Conservation (phyloP, 805 yeast genomes). For the Suhomyces faveliae region DNA sequence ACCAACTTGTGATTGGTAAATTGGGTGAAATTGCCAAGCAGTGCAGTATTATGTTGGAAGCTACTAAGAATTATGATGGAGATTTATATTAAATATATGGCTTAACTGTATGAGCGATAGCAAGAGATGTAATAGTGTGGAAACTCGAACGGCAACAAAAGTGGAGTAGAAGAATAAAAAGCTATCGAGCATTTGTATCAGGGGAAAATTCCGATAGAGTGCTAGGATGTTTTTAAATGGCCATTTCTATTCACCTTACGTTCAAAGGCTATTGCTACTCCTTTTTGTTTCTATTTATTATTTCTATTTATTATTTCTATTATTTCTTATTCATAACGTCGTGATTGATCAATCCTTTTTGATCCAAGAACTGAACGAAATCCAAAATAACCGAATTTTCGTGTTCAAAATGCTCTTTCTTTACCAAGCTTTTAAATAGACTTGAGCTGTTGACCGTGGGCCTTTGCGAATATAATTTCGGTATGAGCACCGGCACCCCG, state of each 20-base stretch:
- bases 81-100: constrained; percentile 35
- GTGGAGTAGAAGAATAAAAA: too few species aligned
- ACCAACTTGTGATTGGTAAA: constrained; percentile 64
- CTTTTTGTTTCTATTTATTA: too few species aligned
- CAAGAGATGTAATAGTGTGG: too few species aligned
- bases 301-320: too few species aligned
- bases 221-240: too few species aligned
- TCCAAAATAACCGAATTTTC: constrained; percentile 42
- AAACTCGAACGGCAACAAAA: too few species aligned
- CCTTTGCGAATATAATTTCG: constrained; percentile 26
- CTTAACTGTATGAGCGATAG: too few species aligned
- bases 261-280: too few species aligned
- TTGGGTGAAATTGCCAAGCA: constrained; percentile 77
- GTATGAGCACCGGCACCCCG: constrained; percentile 30
- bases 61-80: constrained; percentile 60
- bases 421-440: constrained; percentile 37
- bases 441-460: constrained; percentile 14
- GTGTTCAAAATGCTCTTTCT: constrained; percentile 39
- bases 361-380: constrained; percentile 37
- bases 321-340: constrained; percentile 13
- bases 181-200: too few species aligned
- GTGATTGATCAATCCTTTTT: constrained; percentile 28
- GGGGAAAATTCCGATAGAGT: too few species aligned
- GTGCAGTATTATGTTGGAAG: constrained; percentile 71
- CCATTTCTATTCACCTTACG: too few species aligned